Evolutionary conservation across 2,329 filamentous ascomycete genomes (phyloP), one percentile per base, ranked within the genome.

Genomic region (Penicillium sp.): DNA sequence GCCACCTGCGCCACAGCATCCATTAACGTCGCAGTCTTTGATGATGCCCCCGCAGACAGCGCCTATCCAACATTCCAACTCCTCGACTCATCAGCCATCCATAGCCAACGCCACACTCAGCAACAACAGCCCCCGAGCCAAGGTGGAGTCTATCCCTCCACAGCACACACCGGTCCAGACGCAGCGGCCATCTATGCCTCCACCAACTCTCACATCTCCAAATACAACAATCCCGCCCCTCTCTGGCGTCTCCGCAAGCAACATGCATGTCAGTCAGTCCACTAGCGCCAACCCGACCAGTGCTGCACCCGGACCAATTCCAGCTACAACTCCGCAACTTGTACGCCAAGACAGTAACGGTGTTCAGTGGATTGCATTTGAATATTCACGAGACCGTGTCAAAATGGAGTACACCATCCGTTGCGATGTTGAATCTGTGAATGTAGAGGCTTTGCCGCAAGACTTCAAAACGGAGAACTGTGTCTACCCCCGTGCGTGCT

Each of bases 361-460:
- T 8, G 93, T 97, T 6, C 94, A 97, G 73, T 97, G 94, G 94
- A 97, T 97, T 67, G 91, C 91, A 0, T 99, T 97, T 61, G 94
- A 99, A 73, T 99, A 99, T 72, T 97, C 93, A 11, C 86, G 93
- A 59, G 93, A 99, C 70, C 83, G 93, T 47, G 92, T 97, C 64
- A 99, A 99, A 84, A 96, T 97, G 91, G 92, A 97, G 74, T 99
- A 99, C 76, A 97, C 92, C 1, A 99, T 99, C 66, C 88, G 94
- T 52, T 97, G 94, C 71, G 94, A 97, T 66, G 94, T 97, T 20
- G 94, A 97, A 76, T 97, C 92, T 0, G 91, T 99, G 60, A 91
- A 92, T 68, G 91, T 93, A 46, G 91, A 97, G 56, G 87, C 87
- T 60, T 82, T 99, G 18, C 83, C 84, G 46, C 80, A 84, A 62